Evolutionary conservation across 179 eudicot species (phyloP), one percentile per base, ranked within the genome.

Genomic region (Silene coronaria): DNA sequence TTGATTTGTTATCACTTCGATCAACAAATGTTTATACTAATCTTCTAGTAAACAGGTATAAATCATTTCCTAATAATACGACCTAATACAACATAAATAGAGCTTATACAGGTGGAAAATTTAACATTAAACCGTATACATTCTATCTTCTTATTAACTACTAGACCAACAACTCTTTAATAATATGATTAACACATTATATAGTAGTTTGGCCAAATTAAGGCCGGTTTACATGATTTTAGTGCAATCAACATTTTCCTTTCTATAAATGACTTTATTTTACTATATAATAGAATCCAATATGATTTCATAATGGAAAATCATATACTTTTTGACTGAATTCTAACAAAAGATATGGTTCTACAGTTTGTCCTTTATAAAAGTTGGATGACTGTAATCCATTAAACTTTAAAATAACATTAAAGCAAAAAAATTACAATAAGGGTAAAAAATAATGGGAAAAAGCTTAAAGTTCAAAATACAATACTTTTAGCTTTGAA

Each of bases 291-390:
- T 21, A 68, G 24, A 16, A 53, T 64, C 64, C 61, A 58, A 23
- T 38, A 80, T 53, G 16, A 60, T 57, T 59, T 78, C 60, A 46
- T 34, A 23, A 21, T 57, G 34, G 2, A 10, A 80, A 80, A 75
- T 80, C 72, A 80, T 34, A 27, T 65, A 73, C 76, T 80, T 80
- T 76, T 76, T 75, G 79, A 75, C 64, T 19, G 59, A 80, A 38
- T 24, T 53, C 64, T 53, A 75, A 75, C 53, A 71, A 75, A 75
- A 80, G 76, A 75, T 55, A 64, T 63, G 58, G 68, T 62, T 70
- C 27, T 22, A 70, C 75, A 61, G 57, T 75, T 70, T 75, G 71
- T 36, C 67, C 76, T 62, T 80, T 80, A 63, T 10, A 64, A 80
- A 80, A 80, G 82, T 58, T 71, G 76, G 24, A 55, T 71, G 46